Percentiles rank a stretch among this genome's conserved stretches.
phyloP scores from a whole-genome alignment of 2,329 filamentous ascomycete genomes.

The Penicillium sp. region DNA sequence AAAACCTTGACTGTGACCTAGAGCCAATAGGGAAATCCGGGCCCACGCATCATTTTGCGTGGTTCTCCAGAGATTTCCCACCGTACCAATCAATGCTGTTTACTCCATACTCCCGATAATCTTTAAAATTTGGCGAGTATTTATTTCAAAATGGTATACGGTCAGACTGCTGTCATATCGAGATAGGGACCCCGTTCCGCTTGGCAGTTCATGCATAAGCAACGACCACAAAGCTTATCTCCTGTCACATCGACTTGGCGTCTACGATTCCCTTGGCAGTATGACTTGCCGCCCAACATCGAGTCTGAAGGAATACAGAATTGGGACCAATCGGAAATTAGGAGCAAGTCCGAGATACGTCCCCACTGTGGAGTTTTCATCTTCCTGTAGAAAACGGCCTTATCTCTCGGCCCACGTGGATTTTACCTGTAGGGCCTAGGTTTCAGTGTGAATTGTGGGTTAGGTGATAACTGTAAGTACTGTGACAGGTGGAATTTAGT shows the following conservation, averaged over 20 bases:
- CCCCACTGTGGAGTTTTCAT: neutral
- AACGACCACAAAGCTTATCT: neutral
- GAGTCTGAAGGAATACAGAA: neutral
- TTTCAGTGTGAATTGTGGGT: neutral
- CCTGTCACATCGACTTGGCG: neutral
- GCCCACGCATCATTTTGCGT: no score
- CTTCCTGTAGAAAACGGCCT: neutral
- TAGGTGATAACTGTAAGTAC: neutral
- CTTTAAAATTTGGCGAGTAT: no score
- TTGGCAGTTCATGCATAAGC: neutral
- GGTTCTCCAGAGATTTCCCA: no score
- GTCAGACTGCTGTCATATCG: neutral
- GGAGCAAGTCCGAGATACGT: neutral
- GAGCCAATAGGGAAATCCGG: no score
- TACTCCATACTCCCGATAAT: no score
- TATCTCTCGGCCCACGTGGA: neutral
- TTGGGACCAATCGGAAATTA: neutral
- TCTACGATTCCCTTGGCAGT: neutral
- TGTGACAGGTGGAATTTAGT: neutral
- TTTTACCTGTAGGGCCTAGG: neutral
- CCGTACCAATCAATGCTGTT: no score
- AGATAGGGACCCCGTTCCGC: neutral
- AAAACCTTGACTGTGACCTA: neutral
- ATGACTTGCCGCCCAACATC: neutral
- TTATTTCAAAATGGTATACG: no score